These are phyloP conservation scores for Graphiopsis chlorocephala DNA, from an alignment of 2,329 filamentous ascomycete genomes.

Conservation along the genomic window DNA sequence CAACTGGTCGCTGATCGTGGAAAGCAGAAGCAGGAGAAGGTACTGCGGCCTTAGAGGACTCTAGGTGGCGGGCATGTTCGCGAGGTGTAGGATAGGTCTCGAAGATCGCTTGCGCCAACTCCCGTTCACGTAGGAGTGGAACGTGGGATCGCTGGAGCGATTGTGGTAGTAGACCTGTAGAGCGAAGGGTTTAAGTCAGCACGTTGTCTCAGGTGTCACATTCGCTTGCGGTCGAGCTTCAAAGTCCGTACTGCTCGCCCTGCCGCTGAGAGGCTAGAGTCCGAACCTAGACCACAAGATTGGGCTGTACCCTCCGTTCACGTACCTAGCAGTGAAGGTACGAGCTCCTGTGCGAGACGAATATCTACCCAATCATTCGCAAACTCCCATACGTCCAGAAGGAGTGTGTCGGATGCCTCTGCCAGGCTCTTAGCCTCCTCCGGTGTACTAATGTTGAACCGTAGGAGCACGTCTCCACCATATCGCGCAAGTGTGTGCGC, in stretches of 20 bases:
- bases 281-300: no score
- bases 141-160: slow-evolving; percentile 70
- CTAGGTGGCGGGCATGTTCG: slow-evolving; percentile 17
- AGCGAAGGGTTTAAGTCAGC: no score
- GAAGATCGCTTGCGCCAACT: slow-evolving; percentile 70
- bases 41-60: slow-evolving; percentile 15
- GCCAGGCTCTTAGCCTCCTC: slow-evolving; percentile 69
- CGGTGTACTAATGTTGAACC: slow-evolving; percentile 73
- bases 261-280: no score
- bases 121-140: slow-evolving; percentile 70
- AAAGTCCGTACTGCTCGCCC: no score
- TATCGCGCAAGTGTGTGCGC: slow-evolving; percentile 50
- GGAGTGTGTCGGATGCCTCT: slow-evolving; percentile 70
- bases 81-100: slow-evolving; percentile 64
- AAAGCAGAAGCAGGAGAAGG: neutral
- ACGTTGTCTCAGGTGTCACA: no score
- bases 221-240: no score
- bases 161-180: slow-evolving; percentile 70
- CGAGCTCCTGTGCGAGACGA: slow-evolving; percentile 69
- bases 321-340: slow-evolving; percentile 76
- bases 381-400: slow-evolving; percentile 89
- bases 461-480: slow-evolving; percentile 78
- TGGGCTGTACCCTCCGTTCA: no score
- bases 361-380: slow-evolving; percentile 81
- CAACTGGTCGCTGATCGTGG: slow-evolving; percentile 32